Evolutionary conservation across 2,329 filamentous ascomycete species (phyloP).

Genomic region (Fusarium pilosicola): DNA sequence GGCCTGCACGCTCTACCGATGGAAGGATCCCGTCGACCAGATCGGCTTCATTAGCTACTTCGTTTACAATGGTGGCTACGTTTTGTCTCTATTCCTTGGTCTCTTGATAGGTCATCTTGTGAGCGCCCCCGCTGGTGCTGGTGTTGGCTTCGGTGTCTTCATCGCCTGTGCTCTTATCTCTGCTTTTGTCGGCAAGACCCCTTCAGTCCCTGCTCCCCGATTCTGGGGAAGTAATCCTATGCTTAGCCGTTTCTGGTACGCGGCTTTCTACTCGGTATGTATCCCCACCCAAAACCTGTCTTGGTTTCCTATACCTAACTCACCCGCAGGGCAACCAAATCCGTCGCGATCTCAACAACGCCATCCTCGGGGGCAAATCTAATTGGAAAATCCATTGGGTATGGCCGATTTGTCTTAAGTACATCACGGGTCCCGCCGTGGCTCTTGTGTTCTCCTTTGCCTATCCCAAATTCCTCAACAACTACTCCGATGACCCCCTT

Average conservation of each 20-base stretch:
- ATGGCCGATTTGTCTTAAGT: constrained; percentile 57
- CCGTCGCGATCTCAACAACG: constrained; percentile 59
- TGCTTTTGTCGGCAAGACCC: constrained; percentile 51
- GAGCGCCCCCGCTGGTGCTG: constrained; percentile 54
- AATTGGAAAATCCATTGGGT: constrained; percentile 65
- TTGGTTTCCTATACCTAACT: too few species aligned
- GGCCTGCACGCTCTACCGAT: constrained; percentile 62
- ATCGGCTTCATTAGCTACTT: constrained; percentile 53
- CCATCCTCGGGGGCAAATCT: constrained; percentile 55
- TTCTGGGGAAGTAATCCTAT: constrained; percentile 55
- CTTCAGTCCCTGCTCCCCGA: constrained; percentile 50
- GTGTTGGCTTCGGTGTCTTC: constrained; percentile 60
- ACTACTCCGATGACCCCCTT: constrained; percentile 24
- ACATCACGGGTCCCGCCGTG: constrained; percentile 55
- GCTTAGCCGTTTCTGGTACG: constrained; percentile 58
- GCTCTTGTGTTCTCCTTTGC: constrained; percentile 59
- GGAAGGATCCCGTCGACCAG: constrained; percentile 55
- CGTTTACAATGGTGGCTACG: constrained; percentile 59
- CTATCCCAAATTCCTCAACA: constrained; percentile 48
- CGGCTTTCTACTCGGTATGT: constrained; percentile 63
- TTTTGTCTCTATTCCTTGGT: constrained; percentile 59
- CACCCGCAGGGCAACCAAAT: constrained; percentile 66
- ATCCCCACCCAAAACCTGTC: too few species aligned
- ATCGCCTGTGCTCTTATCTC: constrained; percentile 50
- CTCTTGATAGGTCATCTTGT: constrained; percentile 58